Base-by-base conservation (phyloP, 192 early-diverging fungal genomes). In the Neocallimastix lanati region DNA sequence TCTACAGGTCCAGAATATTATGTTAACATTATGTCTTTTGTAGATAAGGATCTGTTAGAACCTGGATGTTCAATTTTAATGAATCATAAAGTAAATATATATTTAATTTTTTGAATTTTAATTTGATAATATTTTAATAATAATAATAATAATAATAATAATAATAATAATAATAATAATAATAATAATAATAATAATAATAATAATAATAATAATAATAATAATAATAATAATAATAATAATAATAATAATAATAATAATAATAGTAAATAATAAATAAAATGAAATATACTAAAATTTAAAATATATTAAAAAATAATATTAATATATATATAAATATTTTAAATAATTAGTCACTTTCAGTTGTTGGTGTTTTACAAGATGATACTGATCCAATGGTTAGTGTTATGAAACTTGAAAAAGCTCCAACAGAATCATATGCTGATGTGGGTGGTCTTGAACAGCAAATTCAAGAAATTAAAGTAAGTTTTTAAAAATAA, bases 351-450 rank as follows among this genome's bases (percentile, higher is more conserved):
- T 83, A 90, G 87, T 88, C 91, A 1, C 90, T 93, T 88, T 90
- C 96, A 13, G 92, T 99, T 35, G 92, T 99, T 33, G 98, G 98
- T 82, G 97, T 99, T 13, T 88, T 99, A 6, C 88, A 88, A 77
- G 96, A 98, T 79, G 98, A 99, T 84, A 89, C 92, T 1, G 96
- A 99, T 82, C 98, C 98, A 12, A 97, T 96, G 94, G 98, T 99
- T 40, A 96, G 94, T 85, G 96, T 99, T 27, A 99, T 99, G 98
- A 99, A 99, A 84, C 88, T 99, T 15, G 95, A 96, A 77, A 98
- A 98, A 85, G 97, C 97, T 13, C 98, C 98, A 12, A 96, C 98
- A 33, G 98, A 99, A 85, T 95, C 96, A 21, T 99, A 99, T 82
- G 93, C 94, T 7, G 97, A 99, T 84, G 93, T 99, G 79, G 97